Evolutionary conservation across 1,139 yeast genomes (phyloP).

Genomic region (Lodderomyces parapsilosis): DNA sequence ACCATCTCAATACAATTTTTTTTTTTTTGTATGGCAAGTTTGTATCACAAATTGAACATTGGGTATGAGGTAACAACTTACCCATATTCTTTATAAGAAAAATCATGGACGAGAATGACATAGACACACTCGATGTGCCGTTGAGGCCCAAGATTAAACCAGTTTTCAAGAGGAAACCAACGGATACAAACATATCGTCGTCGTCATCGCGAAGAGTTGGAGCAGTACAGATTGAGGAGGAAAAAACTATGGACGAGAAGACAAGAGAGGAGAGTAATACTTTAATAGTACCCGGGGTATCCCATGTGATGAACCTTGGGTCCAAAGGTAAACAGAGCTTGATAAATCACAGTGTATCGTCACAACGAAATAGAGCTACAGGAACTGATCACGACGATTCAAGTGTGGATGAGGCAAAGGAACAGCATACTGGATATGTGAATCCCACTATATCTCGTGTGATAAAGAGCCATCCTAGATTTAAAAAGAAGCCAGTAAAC

Average conservation of each 20-base stretch:
- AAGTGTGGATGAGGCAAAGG: neutral
- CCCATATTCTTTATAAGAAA: neutral
- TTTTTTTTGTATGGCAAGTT: conserved; percentile 2
- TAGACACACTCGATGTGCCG: conserved; percentile 6
- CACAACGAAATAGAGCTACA: neutral
- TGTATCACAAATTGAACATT: neutral
- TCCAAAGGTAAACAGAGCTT: too few relatives aligned
- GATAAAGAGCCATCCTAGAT: too few relatives aligned
- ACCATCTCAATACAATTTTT: conserved; percentile 2
- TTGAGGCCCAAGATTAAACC: neutral
- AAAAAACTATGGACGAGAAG: too few relatives aligned
- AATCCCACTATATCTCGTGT: too few relatives aligned
- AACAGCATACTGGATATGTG: too few relatives aligned
- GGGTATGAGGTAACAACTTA: neutral
- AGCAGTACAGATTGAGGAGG: too few relatives aligned
- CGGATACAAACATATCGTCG: neutral
- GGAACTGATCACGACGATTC: neutral
- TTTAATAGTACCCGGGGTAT: too few relatives aligned
- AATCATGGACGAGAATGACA: conserved; percentile 9
- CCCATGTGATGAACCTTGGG: too few relatives aligned
- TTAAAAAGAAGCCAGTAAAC: neutral
- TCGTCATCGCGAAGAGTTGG: too few relatives aligned
- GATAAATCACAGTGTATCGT: too few relatives aligned
- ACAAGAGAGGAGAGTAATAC: too few relatives aligned
- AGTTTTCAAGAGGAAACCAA: neutral